phyloP scores from a whole-genome alignment of 1,284 basidiomycete species.

The Cutaneotrichosporon mucoides region DNA sequence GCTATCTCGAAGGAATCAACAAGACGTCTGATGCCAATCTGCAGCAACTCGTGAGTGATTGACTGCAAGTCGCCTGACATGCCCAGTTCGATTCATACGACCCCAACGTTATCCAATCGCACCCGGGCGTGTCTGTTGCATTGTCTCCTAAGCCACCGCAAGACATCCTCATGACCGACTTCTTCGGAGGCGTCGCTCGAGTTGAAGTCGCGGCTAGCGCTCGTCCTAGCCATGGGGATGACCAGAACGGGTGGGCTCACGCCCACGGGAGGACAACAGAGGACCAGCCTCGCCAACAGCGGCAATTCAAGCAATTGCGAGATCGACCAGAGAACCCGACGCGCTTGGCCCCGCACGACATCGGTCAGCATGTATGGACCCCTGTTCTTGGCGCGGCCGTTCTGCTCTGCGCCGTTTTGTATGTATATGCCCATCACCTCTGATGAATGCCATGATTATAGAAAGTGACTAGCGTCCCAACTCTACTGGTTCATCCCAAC shows the following conservation, averaged over 20 bases:
- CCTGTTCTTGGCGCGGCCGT: no score
- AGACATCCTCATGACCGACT: conserved; percentile 82
- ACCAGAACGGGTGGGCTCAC: neutral
- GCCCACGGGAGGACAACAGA: neutral
- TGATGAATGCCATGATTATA: no score
- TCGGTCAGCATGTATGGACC: no score
- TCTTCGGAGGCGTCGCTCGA: conserved; percentile 87
- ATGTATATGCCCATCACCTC: no score
- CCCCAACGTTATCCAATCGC: conserved; percentile 68
- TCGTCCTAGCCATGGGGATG: neutral
- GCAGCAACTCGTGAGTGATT: conserved; percentile 69
- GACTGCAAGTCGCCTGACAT: neutral
- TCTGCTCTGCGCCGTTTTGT: no score
- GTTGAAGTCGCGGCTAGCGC: conserved; percentile 56
- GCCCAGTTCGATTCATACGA: conserved; percentile 75
- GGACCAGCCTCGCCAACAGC: no score
- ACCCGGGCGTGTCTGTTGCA: conserved; percentile 77
- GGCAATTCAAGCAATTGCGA: no score
- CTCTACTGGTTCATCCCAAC: no score
- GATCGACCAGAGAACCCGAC: no score
- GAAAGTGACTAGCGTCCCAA: no score
- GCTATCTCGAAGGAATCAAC: conserved; percentile 87
- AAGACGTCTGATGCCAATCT: conserved; percentile 80
- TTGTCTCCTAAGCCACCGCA: conserved; percentile 63
- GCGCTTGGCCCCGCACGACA: no score